Percentiles rank a stretch among this genome's conserved stretches.
phyloP scores from a whole-genome alignment of 1,139 yeast genomes.

The Sugiyamaella neomexicana region DNA sequence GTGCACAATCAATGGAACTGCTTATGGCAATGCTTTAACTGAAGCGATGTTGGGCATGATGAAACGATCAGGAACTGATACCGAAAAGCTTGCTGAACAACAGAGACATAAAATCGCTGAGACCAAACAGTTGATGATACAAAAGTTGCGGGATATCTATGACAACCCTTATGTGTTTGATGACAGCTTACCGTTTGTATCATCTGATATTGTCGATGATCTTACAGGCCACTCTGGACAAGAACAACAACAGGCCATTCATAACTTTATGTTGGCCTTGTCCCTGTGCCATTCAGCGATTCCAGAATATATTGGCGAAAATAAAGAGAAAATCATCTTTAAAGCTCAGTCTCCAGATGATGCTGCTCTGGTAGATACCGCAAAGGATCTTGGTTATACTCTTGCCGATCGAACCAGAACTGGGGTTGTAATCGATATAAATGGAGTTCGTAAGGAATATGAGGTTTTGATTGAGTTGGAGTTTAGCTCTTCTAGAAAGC shows the following conservation, averaged over 20 bases:
- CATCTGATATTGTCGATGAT: conserved; percentile 59
- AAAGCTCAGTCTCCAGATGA: conserved; percentile 99
- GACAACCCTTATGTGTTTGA: conserved; percentile 60
- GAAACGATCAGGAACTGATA: conserved; percentile 76
- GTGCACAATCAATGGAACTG: conserved; percentile 80
- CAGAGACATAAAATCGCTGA: conserved; percentile 48
- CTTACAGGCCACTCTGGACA: conserved; percentile 50
- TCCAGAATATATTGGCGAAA: conserved; percentile 54
- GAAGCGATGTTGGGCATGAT: conserved; percentile 93
- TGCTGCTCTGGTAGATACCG: conserved; percentile 89
- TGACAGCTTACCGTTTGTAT: conserved; percentile 73
- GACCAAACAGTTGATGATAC: conserved; percentile 67
- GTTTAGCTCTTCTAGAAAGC: conserved; percentile 88
- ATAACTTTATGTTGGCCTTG: conserved; percentile 69
- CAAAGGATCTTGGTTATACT: conserved; percentile 86
- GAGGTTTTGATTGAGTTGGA: conserved; percentile 73
- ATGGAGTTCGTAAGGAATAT: conserved; percentile 68
- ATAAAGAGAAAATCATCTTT: conserved; percentile 56
- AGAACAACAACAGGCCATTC: conserved; percentile 58
- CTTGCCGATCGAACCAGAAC: conserved; percentile 72
- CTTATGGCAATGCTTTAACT: conserved; percentile 92
- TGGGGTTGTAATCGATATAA: conserved; percentile 66
- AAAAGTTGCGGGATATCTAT: conserved; percentile 48
- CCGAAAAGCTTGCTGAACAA: conserved; percentile 47
- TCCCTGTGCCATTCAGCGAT: conserved; percentile 92